Percentiles rank a stretch among this genome's conserved stretches.
phyloP scores from a whole-genome alignment of 768 basidiomycete genomes.

The Tulasnella sp. region DNA sequence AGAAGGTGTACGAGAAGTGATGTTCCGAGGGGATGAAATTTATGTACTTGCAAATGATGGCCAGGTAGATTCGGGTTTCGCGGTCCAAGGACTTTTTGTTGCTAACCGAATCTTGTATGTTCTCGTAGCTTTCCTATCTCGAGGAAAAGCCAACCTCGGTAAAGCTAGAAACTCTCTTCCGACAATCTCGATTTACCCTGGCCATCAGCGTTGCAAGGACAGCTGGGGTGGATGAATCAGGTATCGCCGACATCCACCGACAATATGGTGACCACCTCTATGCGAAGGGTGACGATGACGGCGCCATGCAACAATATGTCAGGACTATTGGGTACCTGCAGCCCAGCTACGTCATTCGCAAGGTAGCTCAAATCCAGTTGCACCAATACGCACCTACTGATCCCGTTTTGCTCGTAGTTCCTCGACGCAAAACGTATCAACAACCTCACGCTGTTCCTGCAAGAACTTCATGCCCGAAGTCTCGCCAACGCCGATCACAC shows the following conservation, averaged over 20 bases:
- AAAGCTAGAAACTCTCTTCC: slow-evolving; percentile 83
- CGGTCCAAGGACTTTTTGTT: neutral
- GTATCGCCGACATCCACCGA: slow-evolving; percentile 79
- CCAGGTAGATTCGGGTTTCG: slow-evolving; percentile 41
- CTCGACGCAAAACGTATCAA: slow-evolving; percentile 94
- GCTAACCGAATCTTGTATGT: neutral
- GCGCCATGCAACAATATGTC: slow-evolving; percentile 85
- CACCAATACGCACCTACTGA: slow-evolving; percentile 15
- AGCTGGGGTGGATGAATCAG: slow-evolving; percentile 60
- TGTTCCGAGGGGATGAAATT: slow-evolving; percentile 73
- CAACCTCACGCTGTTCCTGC: slow-evolving; percentile 89
- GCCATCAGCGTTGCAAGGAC: slow-evolving; percentile 79
- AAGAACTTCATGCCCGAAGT: slow-evolving; percentile 83
- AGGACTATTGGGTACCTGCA: slow-evolving; percentile 83
- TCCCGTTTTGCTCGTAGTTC: slow-evolving; percentile 47
- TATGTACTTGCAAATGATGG: slow-evolving; percentile 75
- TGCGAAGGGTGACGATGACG: slow-evolving; percentile 83
- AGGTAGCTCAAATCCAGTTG: slow-evolving; percentile 42
- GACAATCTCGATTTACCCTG: slow-evolving; percentile 65
- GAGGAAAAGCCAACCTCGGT: slow-evolving; percentile 70
- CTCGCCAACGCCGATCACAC: slow-evolving; percentile 96
- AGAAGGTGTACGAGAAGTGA: slow-evolving; percentile 73
- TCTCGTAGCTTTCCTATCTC: slow-evolving; percentile 50
- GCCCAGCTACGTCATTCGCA: slow-evolving; percentile 94
- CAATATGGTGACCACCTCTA: slow-evolving; percentile 92